Percentiles rank a stretch among this genome's conserved stretches.
Evolutionary conservation across 768 basidiomycete genomes (phyloP).

Genomic region (Hygrophorus russula): DNA sequence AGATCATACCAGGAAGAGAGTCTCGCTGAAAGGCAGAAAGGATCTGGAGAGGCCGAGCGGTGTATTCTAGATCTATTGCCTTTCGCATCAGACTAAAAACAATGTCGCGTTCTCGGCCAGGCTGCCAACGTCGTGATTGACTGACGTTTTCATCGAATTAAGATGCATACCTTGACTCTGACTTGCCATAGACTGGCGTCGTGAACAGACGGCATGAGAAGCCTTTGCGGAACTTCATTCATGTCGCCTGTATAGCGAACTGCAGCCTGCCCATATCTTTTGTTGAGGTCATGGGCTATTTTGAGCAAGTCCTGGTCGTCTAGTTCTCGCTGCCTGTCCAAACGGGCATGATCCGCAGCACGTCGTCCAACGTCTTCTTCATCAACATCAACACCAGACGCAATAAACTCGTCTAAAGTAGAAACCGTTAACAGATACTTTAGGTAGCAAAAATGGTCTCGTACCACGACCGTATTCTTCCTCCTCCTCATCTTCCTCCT

Average conservation of each 20-base stretch:
- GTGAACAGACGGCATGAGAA: slow-evolving; percentile 94
- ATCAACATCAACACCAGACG: slow-evolving; percentile 44
- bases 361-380: slow-evolving; percentile 47
- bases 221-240: slow-evolving; percentile 85
- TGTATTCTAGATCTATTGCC: slow-evolving; percentile 74
- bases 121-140: slow-evolving; percentile 28
- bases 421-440: slow-evolving; percentile 5
- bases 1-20: slow-evolving; percentile 90
- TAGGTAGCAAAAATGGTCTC: slow-evolving; percentile 7
- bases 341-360: slow-evolving; percentile 41
- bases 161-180: slow-evolving; percentile 64
- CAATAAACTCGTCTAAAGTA: slow-evolving; percentile 57
- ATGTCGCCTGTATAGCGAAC: slow-evolving; percentile 82
- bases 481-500: slow-evolving; percentile 87
- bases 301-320: slow-evolving; percentile 73
- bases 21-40: slow-evolving; percentile 93
- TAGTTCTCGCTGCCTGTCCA: slow-evolving; percentile 56
- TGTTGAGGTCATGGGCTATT: slow-evolving; percentile 72
- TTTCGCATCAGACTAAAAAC: slow-evolving; percentile 94
- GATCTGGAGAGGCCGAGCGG: slow-evolving; percentile 70
- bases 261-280: slow-evolving; percentile 61
- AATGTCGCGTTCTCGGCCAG: slow-evolving; percentile 86
- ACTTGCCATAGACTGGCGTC: slow-evolving; percentile 96
- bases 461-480: slow-evolving; percentile 51
- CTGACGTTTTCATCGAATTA: neutral